A percentile compares a stretch with the other conserved stretches of the same genome.
Evolutionary conservation across 768 basidiomycete species (phyloP).

Genomic region (Rhodotorula paludigena): DNA sequence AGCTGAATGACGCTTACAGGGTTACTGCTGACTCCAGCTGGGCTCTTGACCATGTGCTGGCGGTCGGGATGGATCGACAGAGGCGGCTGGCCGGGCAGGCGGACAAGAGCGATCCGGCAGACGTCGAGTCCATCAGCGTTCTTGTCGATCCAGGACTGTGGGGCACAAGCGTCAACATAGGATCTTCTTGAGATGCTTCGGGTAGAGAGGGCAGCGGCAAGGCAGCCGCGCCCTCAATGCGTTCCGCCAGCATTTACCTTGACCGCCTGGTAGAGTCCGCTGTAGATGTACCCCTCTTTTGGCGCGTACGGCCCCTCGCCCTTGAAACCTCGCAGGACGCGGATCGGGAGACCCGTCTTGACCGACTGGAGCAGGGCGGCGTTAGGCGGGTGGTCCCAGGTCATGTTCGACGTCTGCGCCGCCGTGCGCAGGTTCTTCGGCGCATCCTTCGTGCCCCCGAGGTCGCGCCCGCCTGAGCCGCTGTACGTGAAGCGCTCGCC

Average conservation of each 20-base stretch:
- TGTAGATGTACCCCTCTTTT: constrained; percentile 69
- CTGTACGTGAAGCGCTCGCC: constrained; percentile 43
- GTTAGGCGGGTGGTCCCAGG: constrained; percentile 12
- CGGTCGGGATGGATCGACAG: constrained; percentile 17
- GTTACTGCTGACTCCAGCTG: no score
- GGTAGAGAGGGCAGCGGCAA: not conserved
- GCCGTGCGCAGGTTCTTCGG: constrained; percentile 90
- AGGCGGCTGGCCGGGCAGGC: constrained; percentile 23
- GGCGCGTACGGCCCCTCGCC: constrained; percentile 43
- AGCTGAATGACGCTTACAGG: no score
- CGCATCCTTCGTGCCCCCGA: constrained; percentile 72
- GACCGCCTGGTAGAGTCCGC: constrained; percentile 63
- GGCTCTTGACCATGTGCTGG: not conserved
- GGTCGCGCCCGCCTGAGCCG: constrained; percentile 67
- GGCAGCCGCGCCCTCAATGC: no score
- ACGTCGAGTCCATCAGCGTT: constrained; percentile 58
- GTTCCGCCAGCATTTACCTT: no score
- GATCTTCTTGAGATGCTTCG: constrained; percentile 13
- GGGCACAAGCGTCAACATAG: constrained; percentile 63
- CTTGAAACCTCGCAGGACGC: constrained; percentile 84
- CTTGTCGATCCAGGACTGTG: constrained; percentile 56
- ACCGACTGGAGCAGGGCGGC: constrained; percentile 60
- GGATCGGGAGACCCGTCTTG: constrained; percentile 74
- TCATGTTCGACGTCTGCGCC: constrained; percentile 57
- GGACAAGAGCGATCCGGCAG: constrained; percentile 77